Evolutionary conservation across 768 basidiomycete species (phyloP).

Genomic region (Hypholoma fasciculare): DNA sequence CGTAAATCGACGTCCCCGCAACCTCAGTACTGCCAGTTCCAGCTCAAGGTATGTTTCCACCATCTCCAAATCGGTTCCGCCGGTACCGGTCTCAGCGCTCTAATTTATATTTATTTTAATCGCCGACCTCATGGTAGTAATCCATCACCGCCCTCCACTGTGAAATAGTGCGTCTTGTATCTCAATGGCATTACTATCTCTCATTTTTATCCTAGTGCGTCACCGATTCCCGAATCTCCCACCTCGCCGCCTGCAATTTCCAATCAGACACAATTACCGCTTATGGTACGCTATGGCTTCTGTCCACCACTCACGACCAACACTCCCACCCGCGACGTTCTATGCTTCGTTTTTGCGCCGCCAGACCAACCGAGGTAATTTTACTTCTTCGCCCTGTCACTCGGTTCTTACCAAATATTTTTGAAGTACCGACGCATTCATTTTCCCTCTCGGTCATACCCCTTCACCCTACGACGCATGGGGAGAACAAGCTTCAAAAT

Average conservation of each 20-base stretch:
- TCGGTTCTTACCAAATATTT: constrained; percentile 13
- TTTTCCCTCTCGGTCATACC: constrained; percentile 33
- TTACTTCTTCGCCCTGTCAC: constrained; percentile 20
- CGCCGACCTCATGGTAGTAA: constrained; percentile 18
- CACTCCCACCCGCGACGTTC: constrained; percentile 64
- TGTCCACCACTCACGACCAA: constrained; percentile 53
- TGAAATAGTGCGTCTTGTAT: constrained; percentile 37
- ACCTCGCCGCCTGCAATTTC: constrained; percentile 18
- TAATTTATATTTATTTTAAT: constrained; percentile 14
- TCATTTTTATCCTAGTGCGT: constrained; percentile 18
- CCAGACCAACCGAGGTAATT: constrained; percentile 55
- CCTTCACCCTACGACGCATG: constrained; percentile 62
- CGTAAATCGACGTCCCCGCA: constrained; percentile 63
- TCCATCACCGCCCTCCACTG: constrained; percentile 33
- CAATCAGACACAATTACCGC: constrained; percentile 31
- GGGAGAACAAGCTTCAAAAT: constrained; percentile 72
- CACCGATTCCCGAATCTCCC: constrained; percentile 24
- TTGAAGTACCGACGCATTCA: constrained; percentile 36
- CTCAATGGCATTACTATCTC: neutral
- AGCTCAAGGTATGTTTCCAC: constrained; percentile 45
- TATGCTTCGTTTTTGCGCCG: constrained; percentile 74
- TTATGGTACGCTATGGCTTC: constrained; percentile 49
- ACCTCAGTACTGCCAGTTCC: constrained; percentile 44
- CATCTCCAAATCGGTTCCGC: constrained; percentile 17
- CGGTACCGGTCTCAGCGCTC: constrained; percentile 18